A percentile compares a stretch with the other conserved stretches of the same genome.
These are phyloP conservation scores for Sanghuangporus weigelae DNA, from an alignment of 1,284 basidiomycete species.

Conservation along the genomic window DNA sequence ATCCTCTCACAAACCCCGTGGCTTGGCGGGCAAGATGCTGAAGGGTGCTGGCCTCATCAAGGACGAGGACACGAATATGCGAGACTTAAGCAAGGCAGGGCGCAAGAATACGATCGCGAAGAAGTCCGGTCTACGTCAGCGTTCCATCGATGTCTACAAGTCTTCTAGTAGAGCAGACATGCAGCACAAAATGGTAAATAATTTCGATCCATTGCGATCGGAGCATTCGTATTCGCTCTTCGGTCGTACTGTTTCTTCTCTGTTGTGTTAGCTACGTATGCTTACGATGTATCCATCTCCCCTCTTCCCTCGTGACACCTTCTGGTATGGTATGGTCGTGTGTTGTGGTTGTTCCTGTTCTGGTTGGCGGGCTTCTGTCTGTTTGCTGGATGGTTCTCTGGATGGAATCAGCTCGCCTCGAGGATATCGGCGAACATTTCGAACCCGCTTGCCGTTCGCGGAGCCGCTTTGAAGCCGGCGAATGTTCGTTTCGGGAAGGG, in stretches of 20 bases:
- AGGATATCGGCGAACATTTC: constrained; percentile 31
- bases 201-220: constrained; percentile 36
- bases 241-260: constrained; percentile 27
- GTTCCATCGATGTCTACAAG: constrained; percentile 54
- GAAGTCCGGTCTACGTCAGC: constrained; percentile 52
- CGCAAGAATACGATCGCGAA: constrained; percentile 42
- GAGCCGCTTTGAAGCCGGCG: constrained; percentile 42
- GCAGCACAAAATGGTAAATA: constrained; percentile 62
- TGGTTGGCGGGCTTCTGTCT: constrained; percentile 27
- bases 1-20: constrained; percentile 38
- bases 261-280: constrained; percentile 30
- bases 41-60: constrained; percentile 54
- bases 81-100: constrained; percentile 62
- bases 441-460: constrained; percentile 49
- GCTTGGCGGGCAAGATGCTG: constrained; percentile 53
- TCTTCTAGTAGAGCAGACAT: constrained; percentile 38
- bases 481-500: constrained; percentile 48
- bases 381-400: constrained; percentile 16
- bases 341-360: constrained; percentile 2
- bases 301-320: constrained; percentile 27
- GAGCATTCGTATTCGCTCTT: constrained; percentile 21
- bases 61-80: constrained; percentile 68
- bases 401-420: constrained; percentile 32
- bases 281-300: constrained; percentile 37
- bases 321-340: constrained; percentile 7